Evolutionary conservation across 257 asterid genomes (phyloP).

Genomic region (Orobanche coerulescens): DNA sequence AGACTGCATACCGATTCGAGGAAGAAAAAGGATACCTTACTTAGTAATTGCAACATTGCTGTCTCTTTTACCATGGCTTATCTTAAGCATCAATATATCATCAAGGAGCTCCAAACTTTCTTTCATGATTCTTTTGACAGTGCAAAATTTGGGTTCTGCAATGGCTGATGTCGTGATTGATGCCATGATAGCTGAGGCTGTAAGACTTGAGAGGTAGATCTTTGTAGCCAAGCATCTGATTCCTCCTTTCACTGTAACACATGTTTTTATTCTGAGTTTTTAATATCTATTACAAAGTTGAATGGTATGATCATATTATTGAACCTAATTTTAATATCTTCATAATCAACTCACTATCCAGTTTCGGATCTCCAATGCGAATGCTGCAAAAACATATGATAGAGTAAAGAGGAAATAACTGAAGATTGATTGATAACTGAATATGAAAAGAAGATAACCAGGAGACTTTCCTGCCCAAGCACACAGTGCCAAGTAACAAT

Average conservation of each 20-base stretch:
- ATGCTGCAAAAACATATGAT: neutral
- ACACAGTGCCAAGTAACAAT: too few species aligned
- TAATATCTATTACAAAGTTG: neutral
- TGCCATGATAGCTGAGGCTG: slow-evolving; percentile 99
- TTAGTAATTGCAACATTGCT: slow-evolving; percentile 65
- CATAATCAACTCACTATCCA: neutral
- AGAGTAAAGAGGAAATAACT: too few species aligned
- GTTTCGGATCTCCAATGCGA: neutral
- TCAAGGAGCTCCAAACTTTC: slow-evolving; percentile 55
- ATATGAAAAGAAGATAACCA: too few species aligned
- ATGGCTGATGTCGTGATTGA: slow-evolving; percentile 99
- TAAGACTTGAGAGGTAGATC: slow-evolving; percentile 72
- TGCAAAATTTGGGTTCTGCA: slow-evolving; percentile 93
- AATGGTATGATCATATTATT: neutral
- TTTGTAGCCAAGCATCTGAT: neutral
- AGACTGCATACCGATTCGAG: slow-evolving; percentile 83
- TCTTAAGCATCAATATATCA: slow-evolving; percentile 46
- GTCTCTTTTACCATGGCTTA: slow-evolving; percentile 78
- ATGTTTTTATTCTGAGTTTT: slow-evolving; percentile 7
- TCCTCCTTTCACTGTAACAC: neutral
- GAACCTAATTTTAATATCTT: neutral
- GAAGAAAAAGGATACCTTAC: slow-evolving; percentile 85
- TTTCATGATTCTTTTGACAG: slow-evolving; percentile 72
- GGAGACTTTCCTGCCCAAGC: too few species aligned
- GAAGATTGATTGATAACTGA: too few species aligned